Percentiles rank a stretch among this genome's conserved stretches.
Evolutionary conservation across 768 basidiomycete species (phyloP).

Genomic region (Xerocomus potaroensis): DNA sequence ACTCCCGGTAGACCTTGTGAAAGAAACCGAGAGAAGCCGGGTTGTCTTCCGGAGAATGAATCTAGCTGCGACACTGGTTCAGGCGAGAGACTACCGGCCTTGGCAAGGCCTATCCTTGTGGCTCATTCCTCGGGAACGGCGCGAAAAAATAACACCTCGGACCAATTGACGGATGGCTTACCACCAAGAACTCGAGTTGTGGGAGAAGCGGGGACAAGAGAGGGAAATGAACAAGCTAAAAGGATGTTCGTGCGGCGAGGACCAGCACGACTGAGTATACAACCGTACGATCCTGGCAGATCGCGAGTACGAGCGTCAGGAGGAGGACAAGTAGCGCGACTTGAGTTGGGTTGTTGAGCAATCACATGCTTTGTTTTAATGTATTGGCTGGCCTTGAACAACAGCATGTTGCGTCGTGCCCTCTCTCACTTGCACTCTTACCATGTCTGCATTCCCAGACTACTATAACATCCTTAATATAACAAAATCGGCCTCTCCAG

Average conservation of each 20-base stretch:
- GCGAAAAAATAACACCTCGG: conserved; percentile 25
- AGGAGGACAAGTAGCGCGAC: conserved; percentile 8
- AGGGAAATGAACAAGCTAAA: conserved; percentile 14
- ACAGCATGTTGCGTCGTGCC: conserved; percentile 10
- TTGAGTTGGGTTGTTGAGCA: background rate
- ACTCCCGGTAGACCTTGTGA: conserved; percentile 21
- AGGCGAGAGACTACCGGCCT: background rate
- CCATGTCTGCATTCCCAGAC: conserved; percentile 75
- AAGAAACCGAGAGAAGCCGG: conserved; percentile 4
- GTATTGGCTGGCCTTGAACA: background rate
- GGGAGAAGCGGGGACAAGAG: conserved; percentile 24
- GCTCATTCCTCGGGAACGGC: background rate
- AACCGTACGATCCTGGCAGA: conserved; percentile 4
- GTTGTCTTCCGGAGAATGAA: conserved; percentile 3
- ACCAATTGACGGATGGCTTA: conserved; percentile 16
- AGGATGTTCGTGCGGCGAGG: conserved; percentile 38
- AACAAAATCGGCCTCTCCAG: conserved; percentile 52
- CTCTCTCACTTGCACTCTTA: conserved; percentile 18
- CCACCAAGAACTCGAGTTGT: conserved; percentile 23
- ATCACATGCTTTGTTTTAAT: conserved; percentile 17
- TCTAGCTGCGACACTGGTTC: background rate
- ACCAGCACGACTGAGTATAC: conserved; percentile 36
- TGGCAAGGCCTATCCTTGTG: background rate
- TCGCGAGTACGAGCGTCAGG: conserved; percentile 12
- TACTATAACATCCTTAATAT: conserved; percentile 67